These are phyloP conservation scores for Aspergillus luchuensis DNA, from an alignment of 2,329 filamentous ascomycete genomes.

Conservation along the genomic window DNA sequence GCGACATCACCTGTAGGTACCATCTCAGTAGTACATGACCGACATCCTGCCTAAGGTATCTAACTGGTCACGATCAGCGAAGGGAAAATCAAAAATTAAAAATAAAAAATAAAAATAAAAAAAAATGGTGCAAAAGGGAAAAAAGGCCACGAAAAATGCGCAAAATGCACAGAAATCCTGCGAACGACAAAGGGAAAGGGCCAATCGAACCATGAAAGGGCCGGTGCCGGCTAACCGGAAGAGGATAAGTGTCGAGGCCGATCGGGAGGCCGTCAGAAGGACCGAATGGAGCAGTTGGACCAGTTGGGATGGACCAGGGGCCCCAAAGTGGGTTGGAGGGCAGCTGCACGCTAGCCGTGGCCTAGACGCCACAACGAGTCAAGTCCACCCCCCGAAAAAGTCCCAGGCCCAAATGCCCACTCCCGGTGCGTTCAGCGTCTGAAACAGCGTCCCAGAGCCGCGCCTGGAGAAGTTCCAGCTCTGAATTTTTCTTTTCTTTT, in stretches of 20 bases:
- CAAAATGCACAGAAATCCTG: background rate
- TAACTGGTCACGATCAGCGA: too few species aligned
- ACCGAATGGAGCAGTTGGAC: too few species aligned
- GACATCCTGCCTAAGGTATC: too few species aligned
- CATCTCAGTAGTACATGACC: too few species aligned
- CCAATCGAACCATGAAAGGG: constrained; percentile 5
- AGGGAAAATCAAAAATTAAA: too few species aligned
- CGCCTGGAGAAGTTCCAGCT: constrained; percentile 23
- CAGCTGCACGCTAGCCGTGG: constrained; percentile 26
- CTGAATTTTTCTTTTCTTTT: too few species aligned
- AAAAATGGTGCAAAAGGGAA: too few species aligned
- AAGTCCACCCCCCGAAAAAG: constrained; percentile 15
- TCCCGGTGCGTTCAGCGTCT: constrained; percentile 3
- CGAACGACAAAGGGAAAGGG: background rate
- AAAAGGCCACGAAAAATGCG: background rate
- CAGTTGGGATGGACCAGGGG: constrained; percentile 15
- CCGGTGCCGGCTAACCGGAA: constrained; percentile 4
- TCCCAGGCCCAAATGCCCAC: constrained; percentile 16
- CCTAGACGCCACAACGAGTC: constrained; percentile 29
- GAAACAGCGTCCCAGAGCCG: constrained; percentile 22
- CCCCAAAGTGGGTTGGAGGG: constrained; percentile 16
- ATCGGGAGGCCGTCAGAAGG: constrained; percentile 21
- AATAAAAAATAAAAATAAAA: too few species aligned
- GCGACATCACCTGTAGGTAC: background rate
- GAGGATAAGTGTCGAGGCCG: constrained; percentile 19